phyloP scores from a whole-genome alignment of 768 basidiomycete species.

The Pleurotus tuoliensis region DNA sequence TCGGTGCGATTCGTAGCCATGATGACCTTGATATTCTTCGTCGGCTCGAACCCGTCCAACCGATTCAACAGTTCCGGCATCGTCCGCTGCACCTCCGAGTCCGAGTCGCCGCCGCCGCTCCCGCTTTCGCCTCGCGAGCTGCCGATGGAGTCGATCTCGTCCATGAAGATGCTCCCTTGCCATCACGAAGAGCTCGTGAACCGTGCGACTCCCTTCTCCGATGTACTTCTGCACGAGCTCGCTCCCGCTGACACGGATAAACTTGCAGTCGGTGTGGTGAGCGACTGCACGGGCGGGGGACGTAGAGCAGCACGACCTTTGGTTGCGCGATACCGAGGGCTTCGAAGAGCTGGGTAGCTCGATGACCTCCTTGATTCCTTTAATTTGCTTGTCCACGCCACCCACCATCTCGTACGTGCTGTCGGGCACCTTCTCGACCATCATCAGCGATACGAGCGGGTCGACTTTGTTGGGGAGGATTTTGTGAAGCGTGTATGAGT shows the following conservation, averaged over 20 bases:
- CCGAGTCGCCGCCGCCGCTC: constrained; percentile 82
- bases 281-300: constrained; percentile 96
- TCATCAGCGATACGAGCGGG: constrained; percentile 97
- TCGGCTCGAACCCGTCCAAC: constrained; percentile 90
- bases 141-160: constrained; percentile 98
- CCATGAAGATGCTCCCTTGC: constrained; percentile 99
- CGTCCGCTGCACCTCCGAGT: constrained; percentile 86
- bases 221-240: constrained; percentile 99
- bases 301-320: constrained; percentile 93
- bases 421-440: constrained; percentile 99
- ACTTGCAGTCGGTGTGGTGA: constrained; percentile 96
- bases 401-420: constrained; percentile 99
- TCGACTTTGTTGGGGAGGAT: constrained; percentile 97
- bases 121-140: constrained; percentile 90
- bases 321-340: constrained; percentile 95
- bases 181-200: constrained; percentile 97
- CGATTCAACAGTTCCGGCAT: constrained; percentile 90
- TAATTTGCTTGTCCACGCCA: constrained; percentile 97
- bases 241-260: constrained; percentile 91
- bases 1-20: constrained; percentile 99
- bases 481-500: constrained; percentile 95
- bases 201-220: constrained; percentile 95
- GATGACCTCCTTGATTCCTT: constrained; percentile 96
- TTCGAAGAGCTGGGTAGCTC: constrained; percentile 94
- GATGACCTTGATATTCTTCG: constrained; percentile 94